Evolutionary conservation across 768 basidiomycete species (phyloP).

Genomic region (Boletus pseudo-olivaceus): DNA sequence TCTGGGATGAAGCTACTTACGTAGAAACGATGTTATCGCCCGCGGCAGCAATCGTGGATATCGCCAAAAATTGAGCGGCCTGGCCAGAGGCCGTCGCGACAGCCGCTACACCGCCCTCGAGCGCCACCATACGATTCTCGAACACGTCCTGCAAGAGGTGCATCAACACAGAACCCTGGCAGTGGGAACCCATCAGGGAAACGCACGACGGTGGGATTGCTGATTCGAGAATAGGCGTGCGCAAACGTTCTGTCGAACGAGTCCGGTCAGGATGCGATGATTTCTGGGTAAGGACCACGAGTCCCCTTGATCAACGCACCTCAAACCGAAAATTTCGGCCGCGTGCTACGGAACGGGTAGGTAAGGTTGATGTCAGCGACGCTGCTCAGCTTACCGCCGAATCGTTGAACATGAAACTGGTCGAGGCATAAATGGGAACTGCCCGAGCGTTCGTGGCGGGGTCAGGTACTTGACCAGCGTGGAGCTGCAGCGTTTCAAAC

Average conservation of each 20-base stretch:
- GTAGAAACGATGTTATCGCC: constrained; percentile 81
- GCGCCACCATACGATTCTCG: constrained; percentile 71
- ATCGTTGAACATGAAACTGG: constrained; percentile 71
- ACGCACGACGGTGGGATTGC: constrained; percentile 21
- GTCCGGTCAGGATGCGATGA: background rate
- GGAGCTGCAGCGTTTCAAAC: constrained; percentile 78
- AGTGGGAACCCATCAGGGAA: background rate
- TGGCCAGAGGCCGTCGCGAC: constrained; percentile 74
- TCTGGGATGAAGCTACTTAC: constrained; percentile 46
- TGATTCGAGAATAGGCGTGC: constrained; percentile 18
- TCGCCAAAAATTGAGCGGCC: constrained; percentile 72
- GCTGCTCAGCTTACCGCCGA: constrained; percentile 37
- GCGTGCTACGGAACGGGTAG: constrained; percentile 4
- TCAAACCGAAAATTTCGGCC: constrained; percentile 14
- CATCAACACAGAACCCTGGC: background rate
- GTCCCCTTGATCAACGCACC: background rate
- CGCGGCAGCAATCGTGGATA: constrained; percentile 52
- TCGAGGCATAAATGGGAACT: constrained; percentile 72
- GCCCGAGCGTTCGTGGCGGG: constrained; percentile 68
- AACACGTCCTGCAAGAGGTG: constrained; percentile 56
- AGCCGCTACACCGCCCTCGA: constrained; percentile 79
- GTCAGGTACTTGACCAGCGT: constrained; percentile 67
- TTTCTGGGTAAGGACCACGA: too few relatives aligned
- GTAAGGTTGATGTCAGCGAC: background rate
- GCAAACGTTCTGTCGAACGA: constrained; percentile 1